Evolutionary conservation across 1,284 basidiomycete species (phyloP).

Genomic region (Pseudozyma sp.): DNA sequence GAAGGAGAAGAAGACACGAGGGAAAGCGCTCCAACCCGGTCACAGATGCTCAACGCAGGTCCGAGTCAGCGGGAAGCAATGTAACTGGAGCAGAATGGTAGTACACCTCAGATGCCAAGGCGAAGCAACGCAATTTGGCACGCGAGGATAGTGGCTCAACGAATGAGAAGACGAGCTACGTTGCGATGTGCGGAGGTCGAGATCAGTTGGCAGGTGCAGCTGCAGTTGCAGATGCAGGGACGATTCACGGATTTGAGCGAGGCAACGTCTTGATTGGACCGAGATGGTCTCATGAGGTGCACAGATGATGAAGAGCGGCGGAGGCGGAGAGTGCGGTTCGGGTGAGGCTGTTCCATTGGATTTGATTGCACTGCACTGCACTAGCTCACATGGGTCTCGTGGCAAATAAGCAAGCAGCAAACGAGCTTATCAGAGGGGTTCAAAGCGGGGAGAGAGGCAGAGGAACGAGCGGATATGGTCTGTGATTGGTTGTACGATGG

Average conservation of each 20-base stretch:
- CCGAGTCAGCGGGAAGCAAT: conserved; percentile 18
- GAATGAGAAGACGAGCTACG: conserved; percentile 3
- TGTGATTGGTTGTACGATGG: conserved; percentile 14
- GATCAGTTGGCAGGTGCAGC: neutral
- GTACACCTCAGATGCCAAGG: conserved; percentile 1
- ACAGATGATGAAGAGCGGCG: conserved; percentile 8
- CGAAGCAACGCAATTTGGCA: too few species aligned
- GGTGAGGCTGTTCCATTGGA: neutral
- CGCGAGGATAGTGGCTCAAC: conserved; percentile 3
- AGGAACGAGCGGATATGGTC: neutral
- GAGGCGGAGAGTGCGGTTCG: neutral
- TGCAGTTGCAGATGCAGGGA: conserved; percentile 19
- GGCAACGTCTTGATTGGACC: conserved; percentile 23
- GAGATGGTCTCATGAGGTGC: conserved; percentile 32
- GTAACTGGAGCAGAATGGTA: neutral
- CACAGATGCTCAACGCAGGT: neutral
- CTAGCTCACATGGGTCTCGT: conserved; percentile 16
- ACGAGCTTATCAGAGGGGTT: conserved; percentile 16
- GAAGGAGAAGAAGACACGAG: neutral
- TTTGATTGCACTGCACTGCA: too few species aligned
- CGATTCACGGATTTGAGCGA: conserved; percentile 21
- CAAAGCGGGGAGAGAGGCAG: neutral
- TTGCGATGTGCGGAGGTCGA: neutral
- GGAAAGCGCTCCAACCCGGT: conserved; percentile 3
- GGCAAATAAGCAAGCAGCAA: conserved; percentile 4